Conservation (phyloP, 2,329 filamentous ascomycete genomes). For the Sordariomycetes sp. region DNA sequence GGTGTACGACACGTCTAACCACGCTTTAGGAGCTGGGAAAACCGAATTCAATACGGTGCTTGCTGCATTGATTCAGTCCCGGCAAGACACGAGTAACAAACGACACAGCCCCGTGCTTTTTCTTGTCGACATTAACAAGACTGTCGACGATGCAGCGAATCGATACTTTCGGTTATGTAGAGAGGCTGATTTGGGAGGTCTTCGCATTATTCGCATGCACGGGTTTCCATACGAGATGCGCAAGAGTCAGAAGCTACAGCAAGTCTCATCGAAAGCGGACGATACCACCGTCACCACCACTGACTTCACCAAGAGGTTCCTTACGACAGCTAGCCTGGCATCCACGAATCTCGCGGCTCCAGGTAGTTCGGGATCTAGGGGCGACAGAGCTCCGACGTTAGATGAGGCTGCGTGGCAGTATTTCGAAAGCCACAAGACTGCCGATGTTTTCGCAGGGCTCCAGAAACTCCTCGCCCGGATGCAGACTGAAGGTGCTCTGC, state of each 20-base stretch:
- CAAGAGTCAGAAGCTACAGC: conserved; percentile 18
- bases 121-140: conserved; percentile 37
- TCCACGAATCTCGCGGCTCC: conserved; percentile 8
- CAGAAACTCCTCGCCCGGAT: conserved; percentile 24
- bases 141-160: conserved; percentile 33
- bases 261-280: too few relatives aligned
- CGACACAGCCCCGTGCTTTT: conserved; percentile 28
- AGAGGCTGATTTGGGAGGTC: conserved; percentile 18
- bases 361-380: too few relatives aligned
- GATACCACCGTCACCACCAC: background rate
- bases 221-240: conserved; percentile 28
- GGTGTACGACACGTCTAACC: too few relatives aligned
- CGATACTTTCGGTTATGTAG: conserved; percentile 28
- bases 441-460: conserved; percentile 21
- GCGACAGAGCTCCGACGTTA: conserved; percentile 24
- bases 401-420: conserved; percentile 33
- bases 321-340: conserved; percentile 15
- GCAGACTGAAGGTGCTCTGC: conserved; percentile 14
- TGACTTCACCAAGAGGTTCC: conserved; percentile 23
- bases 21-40: too few relatives aligned
- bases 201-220: conserved; percentile 29
- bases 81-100: conserved; percentile 10
- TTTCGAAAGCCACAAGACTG: conserved; percentile 20
- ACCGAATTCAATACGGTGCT: conserved; percentile 36
- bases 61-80: conserved; percentile 24